Conservation (phyloP, 805 yeast genomes). For the Saccharomycopsis sp. region DNA sequence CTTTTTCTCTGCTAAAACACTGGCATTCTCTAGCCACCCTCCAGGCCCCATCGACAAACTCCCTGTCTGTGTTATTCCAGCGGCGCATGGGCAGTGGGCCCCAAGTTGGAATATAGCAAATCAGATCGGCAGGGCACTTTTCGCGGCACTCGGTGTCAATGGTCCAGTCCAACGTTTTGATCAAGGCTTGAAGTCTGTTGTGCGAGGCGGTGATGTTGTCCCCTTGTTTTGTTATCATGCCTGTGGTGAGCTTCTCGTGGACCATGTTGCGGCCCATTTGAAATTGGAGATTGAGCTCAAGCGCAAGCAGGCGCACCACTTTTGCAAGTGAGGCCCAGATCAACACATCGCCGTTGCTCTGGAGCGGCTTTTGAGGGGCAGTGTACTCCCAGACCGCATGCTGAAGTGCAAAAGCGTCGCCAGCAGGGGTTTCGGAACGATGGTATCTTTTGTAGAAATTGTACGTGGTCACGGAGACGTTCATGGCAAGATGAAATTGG, state of each 20-base stretch:
- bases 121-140: slow-evolving; percentile 37
- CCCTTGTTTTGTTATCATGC: slow-evolving; percentile 17
- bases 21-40: slow-evolving; percentile 11
- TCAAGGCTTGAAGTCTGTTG: slow-evolving; percentile 20
- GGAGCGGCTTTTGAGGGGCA: slow-evolving; percentile 33
- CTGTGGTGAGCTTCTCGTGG: slow-evolving; percentile 19
- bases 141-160: slow-evolving; percentile 34
- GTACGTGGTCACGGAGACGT: slow-evolving; percentile 34
- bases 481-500: too few species aligned
- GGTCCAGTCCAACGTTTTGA: slow-evolving; percentile 34
- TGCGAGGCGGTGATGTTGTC: slow-evolving; percentile 18
- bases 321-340: slow-evolving; percentile 40
- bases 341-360: slow-evolving; percentile 35
- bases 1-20: too few species aligned
- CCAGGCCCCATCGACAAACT: slow-evolving; percentile 4
- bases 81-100: slow-evolving; percentile 47
- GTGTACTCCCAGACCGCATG: slow-evolving; percentile 40
- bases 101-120: slow-evolving; percentile 54
- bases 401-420: slow-evolving; percentile 25
- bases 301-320: slow-evolving; percentile 33
- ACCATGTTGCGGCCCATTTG: slow-evolving; percentile 27
- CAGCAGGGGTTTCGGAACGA: slow-evolving; percentile 20
- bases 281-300: slow-evolving; percentile 31
- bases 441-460: slow-evolving; percentile 38
- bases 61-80: slow-evolving; percentile 4